These are phyloP conservation scores for Trametes maxima DNA, from an alignment of 768 basidiomycete genomes.

Conservation along the genomic window DNA sequence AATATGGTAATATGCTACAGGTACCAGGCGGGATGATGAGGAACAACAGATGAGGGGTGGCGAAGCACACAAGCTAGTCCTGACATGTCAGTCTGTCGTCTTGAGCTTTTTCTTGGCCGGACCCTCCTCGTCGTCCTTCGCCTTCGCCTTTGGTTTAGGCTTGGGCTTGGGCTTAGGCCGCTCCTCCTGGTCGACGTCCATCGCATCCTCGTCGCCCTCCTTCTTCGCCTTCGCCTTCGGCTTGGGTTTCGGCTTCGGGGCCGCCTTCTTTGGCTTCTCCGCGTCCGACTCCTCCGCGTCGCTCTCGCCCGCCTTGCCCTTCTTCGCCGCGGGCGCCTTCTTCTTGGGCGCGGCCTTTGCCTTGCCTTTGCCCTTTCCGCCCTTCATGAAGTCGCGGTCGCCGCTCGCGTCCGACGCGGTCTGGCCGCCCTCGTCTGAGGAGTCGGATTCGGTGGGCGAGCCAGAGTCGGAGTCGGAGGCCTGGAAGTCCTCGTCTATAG, in stretches of 20 bases:
- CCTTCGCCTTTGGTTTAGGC: constrained; percentile 47
- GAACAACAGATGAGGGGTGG: neutral
- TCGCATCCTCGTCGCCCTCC: constrained; percentile 41
- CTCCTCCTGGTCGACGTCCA: constrained; percentile 41
- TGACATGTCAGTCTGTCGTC: constrained; percentile 42
- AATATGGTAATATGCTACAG: constrained; percentile 7
- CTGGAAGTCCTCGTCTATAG: constrained; percentile 84
- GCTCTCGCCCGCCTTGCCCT: constrained; percentile 30
- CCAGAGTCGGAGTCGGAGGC: constrained; percentile 84
- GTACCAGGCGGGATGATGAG: neutral
- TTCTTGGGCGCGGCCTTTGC: constrained; percentile 36
- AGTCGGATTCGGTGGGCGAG: constrained; percentile 80
- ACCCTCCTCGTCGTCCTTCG: constrained; percentile 45
- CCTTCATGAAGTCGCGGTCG: constrained; percentile 62
- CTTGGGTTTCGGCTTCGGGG: constrained; percentile 54
- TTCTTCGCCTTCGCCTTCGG: constrained; percentile 55
- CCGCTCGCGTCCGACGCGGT: constrained; percentile 87
- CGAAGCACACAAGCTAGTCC: neutral
- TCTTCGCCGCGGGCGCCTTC: constrained; percentile 37
- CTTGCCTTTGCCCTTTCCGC: constrained; percentile 38
- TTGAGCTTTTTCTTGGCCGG: constrained; percentile 81
- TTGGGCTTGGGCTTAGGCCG: constrained; percentile 46
- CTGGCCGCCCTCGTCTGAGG: constrained; percentile 66
- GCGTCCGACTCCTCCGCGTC: constrained; percentile 42
- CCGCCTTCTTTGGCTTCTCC: constrained; percentile 49